Evolutionary conservation across 2,329 filamentous ascomycete species (phyloP).

Genomic region (Daldinia sp.): DNA sequence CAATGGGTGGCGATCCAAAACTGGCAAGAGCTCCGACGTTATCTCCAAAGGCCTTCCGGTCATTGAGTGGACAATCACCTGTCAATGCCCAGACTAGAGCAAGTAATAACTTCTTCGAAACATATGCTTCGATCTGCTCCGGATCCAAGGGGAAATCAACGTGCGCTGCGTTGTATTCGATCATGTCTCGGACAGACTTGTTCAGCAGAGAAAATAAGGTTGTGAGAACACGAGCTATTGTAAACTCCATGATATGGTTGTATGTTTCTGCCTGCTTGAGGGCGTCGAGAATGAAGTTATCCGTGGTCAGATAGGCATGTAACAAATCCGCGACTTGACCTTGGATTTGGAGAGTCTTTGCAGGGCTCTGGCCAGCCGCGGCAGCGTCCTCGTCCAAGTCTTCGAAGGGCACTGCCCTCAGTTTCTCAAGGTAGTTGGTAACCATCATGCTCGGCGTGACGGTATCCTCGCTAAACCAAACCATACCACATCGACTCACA

Average conservation of each 20-base stretch:
- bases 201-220: conserved; percentile 96
- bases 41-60: conserved; percentile 91
- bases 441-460: conserved; percentile 95
- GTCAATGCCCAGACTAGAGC: conserved; percentile 96
- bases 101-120: conserved; percentile 93
- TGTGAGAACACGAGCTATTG: conserved; percentile 86
- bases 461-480: conserved; percentile 99
- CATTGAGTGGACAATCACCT: conserved; percentile 88
- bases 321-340: conserved; percentile 83
- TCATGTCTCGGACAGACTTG: conserved; percentile 89
- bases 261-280: conserved; percentile 81
- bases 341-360: conserved; percentile 84
- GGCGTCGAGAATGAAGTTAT: conserved; percentile 83
- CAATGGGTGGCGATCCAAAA: conserved; percentile 84
- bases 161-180: conserved; percentile 97
- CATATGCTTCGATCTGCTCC: conserved; percentile 88
- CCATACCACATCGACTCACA: conserved; percentile 99
- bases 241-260: conserved; percentile 99
- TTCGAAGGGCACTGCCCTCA: conserved; percentile 88
- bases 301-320: conserved; percentile 77
- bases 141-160: conserved; percentile 91
- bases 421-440: conserved; percentile 85
- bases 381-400: conserved; percentile 94
- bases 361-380: conserved; percentile 78
- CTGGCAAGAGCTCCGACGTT: conserved; percentile 84